Conservation (phyloP, 768 basidiomycete genomes). For the Leccinum longicurvipes region DNA sequence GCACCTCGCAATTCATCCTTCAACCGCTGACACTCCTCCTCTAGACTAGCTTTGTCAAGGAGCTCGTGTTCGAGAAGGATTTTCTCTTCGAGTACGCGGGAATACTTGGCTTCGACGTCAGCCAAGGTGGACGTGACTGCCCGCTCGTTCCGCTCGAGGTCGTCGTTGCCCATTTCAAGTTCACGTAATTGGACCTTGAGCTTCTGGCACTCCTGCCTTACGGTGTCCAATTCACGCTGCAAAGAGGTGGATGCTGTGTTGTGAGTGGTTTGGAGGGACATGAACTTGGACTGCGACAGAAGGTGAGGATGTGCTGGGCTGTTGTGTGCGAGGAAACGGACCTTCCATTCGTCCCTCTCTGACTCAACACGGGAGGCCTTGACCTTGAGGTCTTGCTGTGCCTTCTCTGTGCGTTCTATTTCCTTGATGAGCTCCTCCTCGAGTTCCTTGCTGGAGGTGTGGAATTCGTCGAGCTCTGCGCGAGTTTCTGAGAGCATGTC, state of each 20-base stretch:
- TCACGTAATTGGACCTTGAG: slow-evolving; percentile 77
- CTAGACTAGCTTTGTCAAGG: slow-evolving; percentile 82
- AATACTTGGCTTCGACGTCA: slow-evolving; percentile 85
- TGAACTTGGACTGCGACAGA: slow-evolving; percentile 65
- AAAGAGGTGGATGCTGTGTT: slow-evolving; percentile 88
- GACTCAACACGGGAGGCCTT: slow-evolving; percentile 67
- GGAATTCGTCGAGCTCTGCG: slow-evolving; percentile 83
- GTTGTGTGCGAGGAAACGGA: slow-evolving; percentile 32
- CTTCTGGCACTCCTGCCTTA: slow-evolving; percentile 70
- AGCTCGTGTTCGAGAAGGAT: slow-evolving; percentile 95
- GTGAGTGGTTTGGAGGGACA: slow-evolving; percentile 84
- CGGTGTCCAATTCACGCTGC: slow-evolving; percentile 84
- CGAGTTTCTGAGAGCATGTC: slow-evolving; percentile 84
- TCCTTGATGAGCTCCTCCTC: slow-evolving; percentile 93
- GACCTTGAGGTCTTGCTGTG: slow-evolving; percentile 74
- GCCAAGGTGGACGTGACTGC: slow-evolving; percentile 80
- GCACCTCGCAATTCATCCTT: slow-evolving; percentile 92
- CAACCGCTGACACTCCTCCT: slow-evolving; percentile 87
- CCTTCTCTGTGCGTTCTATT: slow-evolving; percentile 81
- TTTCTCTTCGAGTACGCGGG: slow-evolving; percentile 91
- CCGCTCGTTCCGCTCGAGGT: slow-evolving; percentile 92
- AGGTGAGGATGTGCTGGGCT: neutral
- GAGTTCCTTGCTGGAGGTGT: slow-evolving; percentile 83
- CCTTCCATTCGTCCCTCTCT: slow-evolving; percentile 94
- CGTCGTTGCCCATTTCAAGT: slow-evolving; percentile 97